Evolutionary conservation across 345 rosid genomes (phyloP).

Genomic region (Tarenaya hassleriana): DNA sequence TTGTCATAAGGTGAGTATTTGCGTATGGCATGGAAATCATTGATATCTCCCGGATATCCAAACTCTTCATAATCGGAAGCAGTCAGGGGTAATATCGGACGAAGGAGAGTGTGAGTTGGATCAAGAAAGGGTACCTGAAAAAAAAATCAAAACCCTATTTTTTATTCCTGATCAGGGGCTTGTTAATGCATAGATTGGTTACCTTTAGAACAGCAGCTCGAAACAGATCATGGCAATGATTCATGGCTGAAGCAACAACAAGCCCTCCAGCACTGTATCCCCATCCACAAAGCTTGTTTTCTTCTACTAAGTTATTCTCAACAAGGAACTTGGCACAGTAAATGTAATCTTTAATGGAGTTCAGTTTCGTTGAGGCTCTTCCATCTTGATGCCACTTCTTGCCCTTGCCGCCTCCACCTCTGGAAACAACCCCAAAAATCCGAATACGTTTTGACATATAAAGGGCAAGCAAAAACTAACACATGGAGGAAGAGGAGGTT

Average conservation of each 20-base stretch:
- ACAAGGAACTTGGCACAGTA: slow-evolving; percentile 72
- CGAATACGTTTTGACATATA: slow-evolving; percentile 2
- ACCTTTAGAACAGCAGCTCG: slow-evolving; percentile 87
- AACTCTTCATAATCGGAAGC: slow-evolving; percentile 87
- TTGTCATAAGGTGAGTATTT: slow-evolving; percentile 83
- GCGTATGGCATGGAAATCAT: slow-evolving; percentile 68
- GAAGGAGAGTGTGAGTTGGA: slow-evolving; percentile 73
- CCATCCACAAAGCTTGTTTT: slow-evolving; percentile 77
- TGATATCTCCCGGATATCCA: slow-evolving; percentile 72
- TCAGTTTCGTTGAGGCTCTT: slow-evolving; percentile 54
- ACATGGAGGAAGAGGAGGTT: slow-evolving; percentile 2
- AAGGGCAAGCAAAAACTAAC: not conserved
- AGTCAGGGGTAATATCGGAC: slow-evolving; percentile 72
- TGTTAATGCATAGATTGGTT: no score
- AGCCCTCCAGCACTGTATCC: slow-evolving; percentile 96
- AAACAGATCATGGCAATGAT: slow-evolving; percentile 55
- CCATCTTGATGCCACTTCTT: slow-evolving; percentile 80
- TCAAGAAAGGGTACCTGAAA: slow-evolving; percentile 87
- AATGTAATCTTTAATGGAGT: slow-evolving; percentile 69
- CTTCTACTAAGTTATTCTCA: slow-evolving; percentile 56
- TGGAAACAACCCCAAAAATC: slow-evolving; percentile 26
- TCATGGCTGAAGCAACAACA: slow-evolving; percentile 87
- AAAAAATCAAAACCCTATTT: slow-evolving; percentile 2
- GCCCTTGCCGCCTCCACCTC: slow-evolving; percentile 94
- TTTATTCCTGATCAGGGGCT: not conserved